Evolutionary conservation across 148 eudicot species (phyloP), one percentile per base, ranked within the genome.

Genomic region (Silene conica): DNA sequence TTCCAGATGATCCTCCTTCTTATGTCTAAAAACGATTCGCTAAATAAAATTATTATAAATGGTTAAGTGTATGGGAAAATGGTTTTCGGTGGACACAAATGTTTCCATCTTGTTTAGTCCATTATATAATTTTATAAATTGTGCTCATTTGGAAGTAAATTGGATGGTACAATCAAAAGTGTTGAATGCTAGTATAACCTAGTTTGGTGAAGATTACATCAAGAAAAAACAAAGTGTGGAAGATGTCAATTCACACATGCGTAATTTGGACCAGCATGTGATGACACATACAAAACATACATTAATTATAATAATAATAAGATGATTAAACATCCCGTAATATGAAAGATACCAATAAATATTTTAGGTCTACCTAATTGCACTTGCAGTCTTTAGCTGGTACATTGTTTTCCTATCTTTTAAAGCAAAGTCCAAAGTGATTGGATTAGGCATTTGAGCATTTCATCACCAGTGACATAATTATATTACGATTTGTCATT

Each of bases 301-400:
- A 50, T 50, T 50, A 50, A 50, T 66, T 12, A 38, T 38, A 66
- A 31, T 65, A 28, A 10, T 28, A 31, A 9, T 38, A 13, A 69
- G 46, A 18, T 68, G 31, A 65, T 50, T 61, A 73, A 18, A 50
- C 18, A n/a, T 73, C 28, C 25, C 3, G 26, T 18, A 38, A 10
- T 56, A 34, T 19, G 72, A 75, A 67, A 11, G 20, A 74, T n/a
- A 74, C 70, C 64, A 21, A 62, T 26, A 55, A 58, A 54, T 54
- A 52, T 65, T 58, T 78, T 73, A 73, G 77, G 81, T 69, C 69
- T 72, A 73, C 77, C 81, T 79, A 79, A 79, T 74, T 69, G 77
- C 81, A 74, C 69, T 79, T 73, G n/a, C 70, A 34, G 55, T 50
- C 55, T 50, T 50, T 50, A 50, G 9, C 13, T 68, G 2, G 11